Evolutionary conservation across 495 filamentous ascomycete genomes (phyloP).

Genomic region (Aspergillus diversus): DNA sequence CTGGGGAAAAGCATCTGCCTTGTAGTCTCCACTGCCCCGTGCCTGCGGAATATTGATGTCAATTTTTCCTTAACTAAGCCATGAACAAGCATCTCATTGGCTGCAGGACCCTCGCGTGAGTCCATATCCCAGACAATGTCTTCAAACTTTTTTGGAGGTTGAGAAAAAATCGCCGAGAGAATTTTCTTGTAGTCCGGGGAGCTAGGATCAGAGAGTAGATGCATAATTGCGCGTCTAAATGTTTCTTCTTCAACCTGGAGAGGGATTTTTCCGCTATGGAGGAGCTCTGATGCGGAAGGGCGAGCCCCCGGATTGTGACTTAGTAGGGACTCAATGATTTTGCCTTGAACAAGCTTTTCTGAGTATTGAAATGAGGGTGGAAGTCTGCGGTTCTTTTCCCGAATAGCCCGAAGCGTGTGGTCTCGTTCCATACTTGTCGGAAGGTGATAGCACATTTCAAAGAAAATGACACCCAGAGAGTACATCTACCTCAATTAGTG

Average conservation of each 20-base stretch:
- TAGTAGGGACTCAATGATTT: slow-evolving; percentile 78
- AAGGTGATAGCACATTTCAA: slow-evolving; percentile 91
- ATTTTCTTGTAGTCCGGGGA: slow-evolving; percentile 92
- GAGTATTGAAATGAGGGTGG: slow-evolving; percentile 75
- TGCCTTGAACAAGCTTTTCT: slow-evolving; percentile 72
- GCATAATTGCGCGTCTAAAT: slow-evolving; percentile 77
- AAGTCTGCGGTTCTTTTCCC: slow-evolving; percentile 67
- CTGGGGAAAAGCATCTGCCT: slow-evolving; percentile 78
- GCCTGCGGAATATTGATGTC: slow-evolving; percentile 79
- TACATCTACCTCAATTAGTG: slow-evolving; percentile 69
- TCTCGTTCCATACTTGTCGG: slow-evolving; percentile 89
- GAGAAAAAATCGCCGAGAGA: slow-evolving; percentile 79
- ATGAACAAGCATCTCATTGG: slow-evolving; percentile 71
- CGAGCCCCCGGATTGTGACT: slow-evolving; percentile 79
- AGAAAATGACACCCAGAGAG: slow-evolving; percentile 95
- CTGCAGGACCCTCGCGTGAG: slow-evolving; percentile 52
- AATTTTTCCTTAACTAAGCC: slow-evolving; percentile 76
- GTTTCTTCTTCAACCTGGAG: slow-evolving; percentile 91
- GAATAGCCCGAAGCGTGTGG: slow-evolving; percentile 68
- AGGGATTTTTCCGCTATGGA: slow-evolving; percentile 85
- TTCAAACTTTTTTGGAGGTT: slow-evolving; percentile 73
- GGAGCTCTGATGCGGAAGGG: slow-evolving; percentile 82
- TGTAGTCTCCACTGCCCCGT: slow-evolving; percentile 83
- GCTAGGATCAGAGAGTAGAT: slow-evolving; percentile 71
- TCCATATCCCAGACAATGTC: slow-evolving; percentile 87